These are phyloP conservation scores for Gaultheria prostrata DNA, from an alignment of 148 eudicot species.

Conservation along the genomic window DNA sequence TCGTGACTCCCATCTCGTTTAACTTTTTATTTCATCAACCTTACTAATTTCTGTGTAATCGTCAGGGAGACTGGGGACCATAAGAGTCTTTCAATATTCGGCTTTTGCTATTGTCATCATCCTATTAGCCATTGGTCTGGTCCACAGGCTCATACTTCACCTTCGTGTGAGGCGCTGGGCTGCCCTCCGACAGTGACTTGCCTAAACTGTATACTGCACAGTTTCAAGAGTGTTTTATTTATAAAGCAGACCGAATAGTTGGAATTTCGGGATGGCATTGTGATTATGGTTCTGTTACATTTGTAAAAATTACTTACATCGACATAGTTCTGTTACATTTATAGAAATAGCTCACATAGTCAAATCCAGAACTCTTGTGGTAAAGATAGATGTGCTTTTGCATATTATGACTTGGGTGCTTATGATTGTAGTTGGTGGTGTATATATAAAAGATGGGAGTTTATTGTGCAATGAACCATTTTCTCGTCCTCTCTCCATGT, in stretches of 20 bases:
- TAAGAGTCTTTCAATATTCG: neutral
- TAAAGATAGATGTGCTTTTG: neutral
- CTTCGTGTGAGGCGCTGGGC: conserved; percentile 11
- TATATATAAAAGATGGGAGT: neutral
- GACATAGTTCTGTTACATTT: neutral
- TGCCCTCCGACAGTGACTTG: neutral
- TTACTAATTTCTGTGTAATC: neutral
- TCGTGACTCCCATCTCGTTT: neutral
- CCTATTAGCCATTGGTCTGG: conserved; percentile 2
- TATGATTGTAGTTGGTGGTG: neutral
- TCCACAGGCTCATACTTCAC: neutral
- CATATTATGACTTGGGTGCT: neutral
- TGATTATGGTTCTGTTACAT: neutral
- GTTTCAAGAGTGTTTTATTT: neutral
- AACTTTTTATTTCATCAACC: neutral
- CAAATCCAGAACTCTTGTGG: neutral
- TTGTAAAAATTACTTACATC: neutral
- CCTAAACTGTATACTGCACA: neutral
- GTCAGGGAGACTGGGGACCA: neutral
- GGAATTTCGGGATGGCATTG: neutral
- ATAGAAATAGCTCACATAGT: neutral
- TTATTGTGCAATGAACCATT: neutral
- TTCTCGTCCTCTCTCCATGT: neutral
- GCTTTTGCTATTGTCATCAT: neutral
- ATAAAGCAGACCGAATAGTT: neutral